Base-by-base conservation (phyloP, 2,329 filamentous ascomycete species). In the Thermothelomyces thermophilus region DNA sequence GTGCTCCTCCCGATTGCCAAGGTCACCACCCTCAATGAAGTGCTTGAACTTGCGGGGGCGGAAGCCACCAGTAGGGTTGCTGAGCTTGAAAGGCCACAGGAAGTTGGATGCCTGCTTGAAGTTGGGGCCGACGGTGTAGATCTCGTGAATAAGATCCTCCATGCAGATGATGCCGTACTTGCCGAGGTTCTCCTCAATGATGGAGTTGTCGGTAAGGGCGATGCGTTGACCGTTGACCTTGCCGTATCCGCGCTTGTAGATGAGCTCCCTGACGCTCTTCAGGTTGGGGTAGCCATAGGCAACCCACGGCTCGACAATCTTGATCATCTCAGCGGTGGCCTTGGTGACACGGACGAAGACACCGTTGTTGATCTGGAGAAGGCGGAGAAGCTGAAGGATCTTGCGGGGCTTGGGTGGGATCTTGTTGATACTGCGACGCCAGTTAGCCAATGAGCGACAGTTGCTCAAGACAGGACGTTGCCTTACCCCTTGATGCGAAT, bases 351-450 rank as follows among this genome's bases (percentile, higher is more conserved):
- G 86, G 76, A 98, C 80, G 79, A 98, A 98, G 74, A 96, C 89
- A 75, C 91, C 93, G 75, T 95, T 97, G 88, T 98, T 98, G 87
- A 98, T 98, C 82, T 98, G 93, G 68, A 98, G 86, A 62, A 98
- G 89, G 81, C 93, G 91, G 72, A 98, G 90, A 56, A 98, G 88
- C 79, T 98, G 93, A 66, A 98, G 84, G 70, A 95, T 97, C 86
- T 98, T 98, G 82, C 93, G 90, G 75, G 94, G 94, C 87, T 98
- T 97, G 66, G 93, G 93, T 71, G 94, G 84, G 68, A 98, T 97
- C 87, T 98, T 98, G 88, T 97, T 97, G 90, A 98, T 97, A 95
- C 91, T 85, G 33, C 13, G 33, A 35, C 7, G 13, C 7, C 7
- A 6, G 43, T 11, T n/a, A 9, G 7, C 9, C 1, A 31, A 56